A percentile compares a stretch with the other conserved stretches of the same genome.
These are phyloP conservation scores for Tuctoria greenei DNA, from an alignment of 176 grass and related monocot species.

Conservation along the genomic window DNA sequence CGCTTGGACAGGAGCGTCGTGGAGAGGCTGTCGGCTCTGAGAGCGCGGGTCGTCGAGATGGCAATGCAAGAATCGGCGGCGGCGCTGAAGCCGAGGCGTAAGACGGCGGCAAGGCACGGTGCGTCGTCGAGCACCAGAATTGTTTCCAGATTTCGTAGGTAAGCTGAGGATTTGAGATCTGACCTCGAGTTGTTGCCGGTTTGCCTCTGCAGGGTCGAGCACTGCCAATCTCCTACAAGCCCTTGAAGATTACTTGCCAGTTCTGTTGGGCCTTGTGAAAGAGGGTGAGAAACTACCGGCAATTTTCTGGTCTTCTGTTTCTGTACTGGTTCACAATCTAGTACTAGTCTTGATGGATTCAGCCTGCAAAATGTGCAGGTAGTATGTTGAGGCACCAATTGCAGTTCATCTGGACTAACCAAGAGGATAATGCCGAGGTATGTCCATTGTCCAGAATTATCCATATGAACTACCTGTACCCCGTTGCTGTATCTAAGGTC, in stretches of 20 bases:
- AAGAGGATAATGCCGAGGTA: constrained; percentile 76
- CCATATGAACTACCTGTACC: background rate
- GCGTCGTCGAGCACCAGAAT: constrained; percentile 27
- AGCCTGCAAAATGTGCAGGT: constrained; percentile 40
- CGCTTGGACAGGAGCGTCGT: constrained; percentile 38
- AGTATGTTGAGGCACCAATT: constrained; percentile 51
- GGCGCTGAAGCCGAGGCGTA: constrained; percentile 58
- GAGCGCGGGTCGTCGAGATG: constrained; percentile 67
- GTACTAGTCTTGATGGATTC: background rate
- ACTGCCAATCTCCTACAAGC: constrained; percentile 66
- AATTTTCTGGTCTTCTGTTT: background rate
- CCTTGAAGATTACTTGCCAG: constrained; percentile 74
- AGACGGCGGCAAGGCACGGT: constrained; percentile 73
- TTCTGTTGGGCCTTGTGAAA: constrained; percentile 73
- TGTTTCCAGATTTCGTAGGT: constrained; percentile 1
- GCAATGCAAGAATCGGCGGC: constrained; percentile 66
- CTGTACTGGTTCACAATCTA: background rate
- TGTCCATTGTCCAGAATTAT: constrained; percentile 9
- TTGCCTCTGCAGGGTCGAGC: constrained; percentile 49
- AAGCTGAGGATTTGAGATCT: constrained; percentile 33
- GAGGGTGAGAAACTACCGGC: constrained; percentile 48
- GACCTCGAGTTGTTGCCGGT: background rate
- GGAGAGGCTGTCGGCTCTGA: constrained; percentile 58
- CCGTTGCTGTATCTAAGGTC: constrained; percentile 13
- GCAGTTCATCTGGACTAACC: constrained; percentile 82